Evolutionary conservation across 352 stramenopile species (phyloP), one percentile per base, ranked within the genome.

Genomic region (Pythium dissotocum): DNA sequence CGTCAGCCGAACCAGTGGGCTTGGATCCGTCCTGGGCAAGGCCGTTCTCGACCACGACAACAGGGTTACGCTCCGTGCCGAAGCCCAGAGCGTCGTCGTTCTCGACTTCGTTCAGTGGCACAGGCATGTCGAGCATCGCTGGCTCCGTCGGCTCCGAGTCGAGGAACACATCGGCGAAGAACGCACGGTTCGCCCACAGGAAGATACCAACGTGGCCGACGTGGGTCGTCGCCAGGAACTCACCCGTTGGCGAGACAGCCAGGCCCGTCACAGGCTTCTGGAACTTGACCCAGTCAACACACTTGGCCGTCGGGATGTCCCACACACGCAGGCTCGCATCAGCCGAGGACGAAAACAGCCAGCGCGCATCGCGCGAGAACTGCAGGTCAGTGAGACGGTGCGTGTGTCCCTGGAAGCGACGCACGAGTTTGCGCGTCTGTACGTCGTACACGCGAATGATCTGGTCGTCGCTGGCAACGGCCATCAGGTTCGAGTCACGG

Each of bases 161-260:
- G 26, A 91, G 69, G 63, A 96, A 95, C 54, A 98, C 85, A 12
- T 96, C 80, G 53, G 87, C 88, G 69, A 98, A 99, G 76, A 97
- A 98, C 46, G 82, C 90, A 38, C 91, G 93, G 78, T 99, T 98
- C 13, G 94, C 94, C 95, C 95, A 99, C 9, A 99, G 72, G 74
- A 90, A 97, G 67, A 99, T 97, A 21, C 96, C 96, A 3, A 98
- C 76, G 59, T 93, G 87, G 36, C 85, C 83, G 1, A 91, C 82
- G 73, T 99, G 96, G 9, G 90, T 97, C n/a, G 97, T 99, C 36
- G 94, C 93, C 18, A 99, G 69, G 74, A 98, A 98, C 75, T 99
- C 97, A 56, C 95, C 95, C 18, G 97, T 98, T 6, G 97, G 93
- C 13, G 93, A 98, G 35, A 98, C 78, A 0, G 92, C 89, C 35